These are phyloP conservation scores for Calonectria naviculata DNA, from an alignment of 2,329 filamentous ascomycete genomes.

Conservation along the genomic window DNA sequence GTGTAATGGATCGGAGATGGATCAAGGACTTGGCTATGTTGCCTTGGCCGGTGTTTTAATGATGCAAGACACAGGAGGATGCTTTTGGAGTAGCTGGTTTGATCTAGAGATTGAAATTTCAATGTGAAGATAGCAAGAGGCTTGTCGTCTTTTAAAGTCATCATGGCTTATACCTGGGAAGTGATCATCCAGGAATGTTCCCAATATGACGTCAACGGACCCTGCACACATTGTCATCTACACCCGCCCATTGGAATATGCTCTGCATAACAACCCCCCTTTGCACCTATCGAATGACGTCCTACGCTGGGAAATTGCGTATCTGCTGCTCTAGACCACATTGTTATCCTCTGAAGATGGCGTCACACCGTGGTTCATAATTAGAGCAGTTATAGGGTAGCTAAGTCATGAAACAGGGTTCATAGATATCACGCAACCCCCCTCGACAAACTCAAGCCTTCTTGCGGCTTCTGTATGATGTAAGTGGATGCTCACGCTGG, in stretches of 20 bases:
- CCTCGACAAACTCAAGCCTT: background rate
- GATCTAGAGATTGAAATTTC: background rate
- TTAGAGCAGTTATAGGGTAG: conserved; percentile 26
- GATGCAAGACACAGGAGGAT: background rate
- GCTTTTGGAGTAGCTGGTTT: background rate
- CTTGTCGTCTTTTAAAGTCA: conserved; percentile 4
- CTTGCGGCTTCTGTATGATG: conserved; percentile 12
- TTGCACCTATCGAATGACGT: conserved; percentile 35
- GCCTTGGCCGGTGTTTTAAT: background rate
- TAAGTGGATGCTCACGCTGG: background rate
- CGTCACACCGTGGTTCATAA: conserved; percentile 11
- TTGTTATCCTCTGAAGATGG: background rate
- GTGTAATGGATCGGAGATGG: background rate
- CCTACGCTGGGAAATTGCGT: conserved; percentile 33
- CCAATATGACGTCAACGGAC: conserved; percentile 38
- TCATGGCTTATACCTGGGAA: background rate
- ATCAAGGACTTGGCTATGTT: background rate
- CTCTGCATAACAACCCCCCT: conserved; percentile 28
- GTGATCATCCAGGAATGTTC: conserved; percentile 18
- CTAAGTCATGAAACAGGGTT: conserved; percentile 13
- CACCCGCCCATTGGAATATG: conserved; percentile 22
- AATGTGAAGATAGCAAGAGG: background rate
- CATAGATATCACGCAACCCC: conserved; percentile 4
- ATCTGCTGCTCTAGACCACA: conserved; percentile 18
- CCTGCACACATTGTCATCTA: conserved; percentile 15